Conservation (phyloP, 495 filamentous ascomycete genomes). For the Penicillium ochrochloron region DNA sequence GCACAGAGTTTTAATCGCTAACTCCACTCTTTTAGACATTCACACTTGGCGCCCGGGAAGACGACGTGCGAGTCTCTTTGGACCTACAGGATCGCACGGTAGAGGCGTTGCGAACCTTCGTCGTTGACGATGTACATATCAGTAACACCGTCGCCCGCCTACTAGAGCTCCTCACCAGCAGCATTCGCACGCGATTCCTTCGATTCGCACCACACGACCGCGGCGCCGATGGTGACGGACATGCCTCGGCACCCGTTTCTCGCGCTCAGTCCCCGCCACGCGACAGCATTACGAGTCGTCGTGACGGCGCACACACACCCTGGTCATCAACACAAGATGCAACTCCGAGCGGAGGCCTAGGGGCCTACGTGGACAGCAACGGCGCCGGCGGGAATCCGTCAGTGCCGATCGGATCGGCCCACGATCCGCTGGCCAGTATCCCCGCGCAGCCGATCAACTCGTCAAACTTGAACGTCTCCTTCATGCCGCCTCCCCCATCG, state of each 20-base stretch:
- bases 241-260: constrained; percentile 41
- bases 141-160: constrained; percentile 92
- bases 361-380: constrained; percentile 38
- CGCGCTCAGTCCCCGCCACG: constrained; percentile 45
- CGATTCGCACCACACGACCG: constrained; percentile 54
- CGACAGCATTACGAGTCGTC: constrained; percentile 35
- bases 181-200: constrained; percentile 75
- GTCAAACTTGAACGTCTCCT: constrained; percentile 51
- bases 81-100: constrained; percentile 80
- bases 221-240: constrained; percentile 43
- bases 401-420: constrained; percentile 35
- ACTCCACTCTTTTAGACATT: constrained; percentile 66
- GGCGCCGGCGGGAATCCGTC: constrained; percentile 27
- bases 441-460: constrained; percentile 55
- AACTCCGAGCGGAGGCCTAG: constrained; percentile 31
- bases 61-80: constrained; percentile 82
- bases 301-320: constrained; percentile 36
- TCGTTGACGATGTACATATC: constrained; percentile 97
- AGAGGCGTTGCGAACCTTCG: constrained; percentile 77
- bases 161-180: constrained; percentile 76
- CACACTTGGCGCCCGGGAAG: constrained; percentile 86
- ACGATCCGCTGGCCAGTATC: constrained; percentile 52
- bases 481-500: constrained; percentile 55
- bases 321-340: constrained; percentile 39
- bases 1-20: neutral